These are phyloP conservation scores for Nicotiana sylvestris DNA, from an alignment of 257 asterid species.

Conservation along the genomic window DNA sequence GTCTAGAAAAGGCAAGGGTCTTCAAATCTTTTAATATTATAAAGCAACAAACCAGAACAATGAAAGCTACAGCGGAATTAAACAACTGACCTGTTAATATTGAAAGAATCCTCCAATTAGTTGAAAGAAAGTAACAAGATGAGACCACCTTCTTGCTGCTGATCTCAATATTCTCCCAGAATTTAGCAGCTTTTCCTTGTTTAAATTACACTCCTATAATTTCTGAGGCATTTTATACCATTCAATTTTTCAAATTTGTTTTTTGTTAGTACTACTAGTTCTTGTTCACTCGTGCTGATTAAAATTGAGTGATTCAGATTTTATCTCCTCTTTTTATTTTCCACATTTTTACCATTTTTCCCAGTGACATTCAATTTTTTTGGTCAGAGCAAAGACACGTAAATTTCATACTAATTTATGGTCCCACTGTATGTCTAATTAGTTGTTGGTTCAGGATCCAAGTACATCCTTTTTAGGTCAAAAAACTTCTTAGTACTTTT, in stretches of 20 bases:
- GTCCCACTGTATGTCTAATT: background rate
- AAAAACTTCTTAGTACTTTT: background rate
- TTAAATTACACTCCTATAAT: background rate
- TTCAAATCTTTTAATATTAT: conserved; percentile 12
- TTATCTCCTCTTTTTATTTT: background rate
- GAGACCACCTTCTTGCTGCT: conserved; percentile 16
- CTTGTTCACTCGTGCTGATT: conserved; percentile 18
- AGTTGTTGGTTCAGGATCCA: background rate
- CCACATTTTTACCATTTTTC: background rate
- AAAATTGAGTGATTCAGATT: conserved; percentile 50
- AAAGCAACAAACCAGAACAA: conserved; percentile 14
- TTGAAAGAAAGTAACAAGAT: conserved; percentile 9
- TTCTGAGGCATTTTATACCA: conserved; percentile 7
- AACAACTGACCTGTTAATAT: conserved; percentile 15
- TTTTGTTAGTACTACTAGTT: background rate
- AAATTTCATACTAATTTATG: background rate
- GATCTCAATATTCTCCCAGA: conserved; percentile 26
- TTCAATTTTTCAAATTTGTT: conserved; percentile 7
- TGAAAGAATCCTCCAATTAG: conserved; percentile 18
- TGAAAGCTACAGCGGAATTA: background rate
- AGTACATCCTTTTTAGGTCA: background rate
- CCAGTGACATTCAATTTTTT: background rate
- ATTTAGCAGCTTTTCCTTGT: conserved; percentile 5
- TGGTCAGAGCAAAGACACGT: background rate
- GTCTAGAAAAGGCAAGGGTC: conserved; percentile 33